These are phyloP conservation scores for Ophiosphaerella korrae DNA, from an alignment of 2,329 filamentous ascomycete genomes.

Conservation along the genomic window DNA sequence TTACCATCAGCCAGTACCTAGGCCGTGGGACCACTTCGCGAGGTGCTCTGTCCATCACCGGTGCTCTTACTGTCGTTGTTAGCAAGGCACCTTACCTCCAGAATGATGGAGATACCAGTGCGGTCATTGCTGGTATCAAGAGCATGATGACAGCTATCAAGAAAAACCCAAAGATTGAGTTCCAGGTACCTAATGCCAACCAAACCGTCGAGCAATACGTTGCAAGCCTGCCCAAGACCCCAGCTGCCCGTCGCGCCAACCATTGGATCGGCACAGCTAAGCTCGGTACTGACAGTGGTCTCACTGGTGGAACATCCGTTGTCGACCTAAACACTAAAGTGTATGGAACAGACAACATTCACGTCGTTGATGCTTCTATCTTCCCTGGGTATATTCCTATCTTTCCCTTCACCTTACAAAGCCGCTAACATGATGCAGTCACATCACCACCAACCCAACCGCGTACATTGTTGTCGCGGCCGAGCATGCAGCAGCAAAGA, in stretches of 20 bases:
- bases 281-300: constrained; percentile 52
- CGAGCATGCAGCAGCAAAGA: constrained; percentile 48
- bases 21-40: constrained; percentile 67
- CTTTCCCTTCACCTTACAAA: not conserved
- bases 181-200: constrained; percentile 58
- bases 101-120: constrained; percentile 62
- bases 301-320: constrained; percentile 51
- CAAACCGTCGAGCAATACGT: constrained; percentile 63
- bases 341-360: constrained; percentile 52
- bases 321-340: constrained; percentile 58
- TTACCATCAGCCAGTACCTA: constrained; percentile 62
- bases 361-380: constrained; percentile 55
- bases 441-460: constrained; percentile 46
- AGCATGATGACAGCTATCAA: constrained; percentile 62
- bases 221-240: constrained; percentile 49
- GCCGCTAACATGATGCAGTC: constrained; percentile 25
- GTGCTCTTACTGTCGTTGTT: constrained; percentile 63
- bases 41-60: constrained; percentile 65
- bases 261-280: constrained; percentile 64
- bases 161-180: constrained; percentile 61
- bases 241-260: constrained; percentile 49
- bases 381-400: constrained; percentile 47
- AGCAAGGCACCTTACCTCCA: constrained; percentile 64
- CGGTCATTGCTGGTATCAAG: constrained; percentile 69
- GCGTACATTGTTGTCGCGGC: constrained; percentile 44